A percentile compares a stretch with the other conserved stretches of the same genome.
Conservation (phyloP, 139 green algal genomes). For the Micromonas pusilla region DNA sequence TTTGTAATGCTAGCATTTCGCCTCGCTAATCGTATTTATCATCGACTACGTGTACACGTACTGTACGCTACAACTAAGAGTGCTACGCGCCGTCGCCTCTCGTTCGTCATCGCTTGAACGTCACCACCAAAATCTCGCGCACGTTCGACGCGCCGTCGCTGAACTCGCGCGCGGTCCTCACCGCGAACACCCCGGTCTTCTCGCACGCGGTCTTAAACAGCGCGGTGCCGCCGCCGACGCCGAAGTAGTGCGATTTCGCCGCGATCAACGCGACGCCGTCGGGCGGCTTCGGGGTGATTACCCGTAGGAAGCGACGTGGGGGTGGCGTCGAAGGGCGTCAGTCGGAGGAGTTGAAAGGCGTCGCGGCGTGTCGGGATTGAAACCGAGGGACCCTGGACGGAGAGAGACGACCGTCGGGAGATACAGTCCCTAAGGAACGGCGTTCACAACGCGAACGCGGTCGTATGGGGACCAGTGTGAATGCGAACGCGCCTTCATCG, state of each 20-base stretch:
- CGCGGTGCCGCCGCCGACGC: conserved; percentile 76
- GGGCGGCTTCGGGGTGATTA: not conserved
- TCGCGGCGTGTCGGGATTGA: no score
- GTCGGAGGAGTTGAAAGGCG: no score
- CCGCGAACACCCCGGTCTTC: not conserved
- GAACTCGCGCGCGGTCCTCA: conserved; percentile 20
- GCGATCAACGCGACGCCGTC: conserved; percentile 68
- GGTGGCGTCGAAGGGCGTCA: no score
- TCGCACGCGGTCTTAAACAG: conserved; percentile 48
- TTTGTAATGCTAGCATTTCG: no score
- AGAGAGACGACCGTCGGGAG: no score
- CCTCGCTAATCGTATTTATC: not conserved
- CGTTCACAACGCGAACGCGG: no score
- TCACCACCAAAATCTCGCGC: conserved; percentile 51
- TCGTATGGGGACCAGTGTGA: no score
- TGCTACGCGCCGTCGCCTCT: not conserved
- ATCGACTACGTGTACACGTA: no score
- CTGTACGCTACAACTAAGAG: no score
- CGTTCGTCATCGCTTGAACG: conserved; percentile 8
- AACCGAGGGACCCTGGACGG: no score
- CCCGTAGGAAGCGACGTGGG: not conserved
- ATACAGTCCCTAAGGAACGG: no score
- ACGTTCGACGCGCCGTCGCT: conserved; percentile 47
- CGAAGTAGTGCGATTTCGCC: conserved; percentile 94
- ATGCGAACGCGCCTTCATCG: not conserved